These are phyloP conservation scores for Rubroboletus pulcherrimus DNA, from an alignment of 768 basidiomycete species.

Conservation along the genomic window DNA sequence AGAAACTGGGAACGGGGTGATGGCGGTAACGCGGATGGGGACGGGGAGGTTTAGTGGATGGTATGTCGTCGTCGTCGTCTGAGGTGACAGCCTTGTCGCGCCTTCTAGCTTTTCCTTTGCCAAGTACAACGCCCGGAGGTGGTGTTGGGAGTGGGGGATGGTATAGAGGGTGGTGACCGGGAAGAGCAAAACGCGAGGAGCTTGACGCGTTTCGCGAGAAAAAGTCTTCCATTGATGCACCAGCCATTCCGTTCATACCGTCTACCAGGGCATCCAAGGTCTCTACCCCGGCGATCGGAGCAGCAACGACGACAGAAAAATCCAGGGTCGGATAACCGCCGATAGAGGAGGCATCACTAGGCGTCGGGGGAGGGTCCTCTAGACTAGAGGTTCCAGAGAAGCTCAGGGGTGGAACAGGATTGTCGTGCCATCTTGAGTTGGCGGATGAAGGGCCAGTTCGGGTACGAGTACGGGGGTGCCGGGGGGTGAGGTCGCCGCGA, in stretches of 20 bases:
- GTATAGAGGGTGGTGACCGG: slow-evolving; percentile 68
- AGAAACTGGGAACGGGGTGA: slow-evolving; percentile 16
- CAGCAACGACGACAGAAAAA: slow-evolving; percentile 68
- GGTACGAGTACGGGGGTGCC: slow-evolving; percentile 48
- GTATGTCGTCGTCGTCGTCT: slow-evolving; percentile 37
- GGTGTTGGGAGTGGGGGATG: slow-evolving; percentile 82
- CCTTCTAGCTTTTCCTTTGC: slow-evolving; percentile 37
- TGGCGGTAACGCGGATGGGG: slow-evolving; percentile 20
- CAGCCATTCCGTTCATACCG: slow-evolving; percentile 90
- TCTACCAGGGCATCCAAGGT: slow-evolving; percentile 87
- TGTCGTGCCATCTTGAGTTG: slow-evolving; percentile 40
- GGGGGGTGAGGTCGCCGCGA: slow-evolving; percentile 31
- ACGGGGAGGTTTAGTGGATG: slow-evolving; percentile 16
- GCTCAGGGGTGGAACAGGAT: slow-evolving; percentile 49
- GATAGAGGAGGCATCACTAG: slow-evolving; percentile 42
- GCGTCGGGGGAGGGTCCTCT: slow-evolving; percentile 74
- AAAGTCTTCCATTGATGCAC: slow-evolving; percentile 52
- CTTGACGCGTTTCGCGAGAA: slow-evolving; percentile 41
- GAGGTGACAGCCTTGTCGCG: slow-evolving; percentile 37
- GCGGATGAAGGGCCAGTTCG: slow-evolving; percentile 53
- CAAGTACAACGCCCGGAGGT: slow-evolving; percentile 74
- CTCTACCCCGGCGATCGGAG: slow-evolving; percentile 76
- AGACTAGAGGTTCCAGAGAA: slow-evolving; percentile 69
- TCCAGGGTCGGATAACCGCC: slow-evolving; percentile 32
- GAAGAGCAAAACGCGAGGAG: slow-evolving; percentile 53